Evolutionary conservation across 139 green algal genomes (phyloP), one percentile per base, ranked within the genome.

Genomic region (Axilococcus clingmanii): DNA sequence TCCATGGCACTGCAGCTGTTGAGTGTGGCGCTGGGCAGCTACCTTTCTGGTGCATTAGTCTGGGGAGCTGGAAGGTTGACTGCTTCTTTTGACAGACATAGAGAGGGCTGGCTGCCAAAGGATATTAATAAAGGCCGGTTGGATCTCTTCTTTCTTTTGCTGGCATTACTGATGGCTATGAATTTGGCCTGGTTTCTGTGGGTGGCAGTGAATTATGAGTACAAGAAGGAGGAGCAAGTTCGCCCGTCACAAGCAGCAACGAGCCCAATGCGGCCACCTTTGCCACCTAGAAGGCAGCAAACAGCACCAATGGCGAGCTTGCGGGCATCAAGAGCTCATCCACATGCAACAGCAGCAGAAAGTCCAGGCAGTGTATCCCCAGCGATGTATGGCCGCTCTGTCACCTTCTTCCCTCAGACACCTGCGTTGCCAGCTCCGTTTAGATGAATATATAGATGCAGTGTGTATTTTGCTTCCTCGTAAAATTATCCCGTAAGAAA

Each of bases 1-100:
- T 85, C 68, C 68, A 91, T 91, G 76, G 87, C 88, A 3, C 66
- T 94, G 37, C 70, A 86, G 68, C 76, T 94, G 53, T 73, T 89
- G 44, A 78, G 59, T 34, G 87, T 83, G 20, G 71, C 68, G 32
- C 65, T 94, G 23, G 87, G 87, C 44, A 77, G 60, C 52, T 95
- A 95, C 76, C 59, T 90, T 12, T 78, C 77, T 11, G 81, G 81
- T 36, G 59, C 60, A 14, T 35, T 92, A 17, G 71, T 89, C 23
- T 65, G n/a, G 33, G 47, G 46, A 32, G 71, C 83, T 29, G 24
- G 23, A 24, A 12, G 9, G 17, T 15, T 57, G 34, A 66, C 57
- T 14, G n/a, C 47, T 24, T 5, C 6, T 8, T 3, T 37, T 17
- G 56, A 60, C 31, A 55, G 48, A 7, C 22, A n/a, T 11, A 37